Percentiles rank a stretch among this genome's conserved stretches.
Evolutionary conservation across 2,329 filamentous ascomycete genomes (phyloP).

Genomic region (Knufia petricola): DNA sequence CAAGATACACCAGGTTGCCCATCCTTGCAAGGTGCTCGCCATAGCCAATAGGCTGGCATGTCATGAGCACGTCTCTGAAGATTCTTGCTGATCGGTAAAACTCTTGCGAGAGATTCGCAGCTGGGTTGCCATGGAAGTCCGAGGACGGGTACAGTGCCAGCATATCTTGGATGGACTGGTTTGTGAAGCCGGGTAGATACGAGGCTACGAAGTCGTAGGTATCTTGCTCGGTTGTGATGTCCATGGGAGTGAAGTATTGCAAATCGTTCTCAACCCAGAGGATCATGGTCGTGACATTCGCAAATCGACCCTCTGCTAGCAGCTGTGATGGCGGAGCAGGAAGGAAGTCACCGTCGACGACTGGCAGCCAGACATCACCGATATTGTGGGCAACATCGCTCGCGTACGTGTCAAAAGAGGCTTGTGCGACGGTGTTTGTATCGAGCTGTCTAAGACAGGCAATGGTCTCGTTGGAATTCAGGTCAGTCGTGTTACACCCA

Average conservation of each 20-base stretch:
- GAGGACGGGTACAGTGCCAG: conserved; percentile 1
- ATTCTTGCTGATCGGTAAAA: conserved; percentile 43
- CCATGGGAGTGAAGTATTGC: background rate
- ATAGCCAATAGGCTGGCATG: conserved; percentile 39
- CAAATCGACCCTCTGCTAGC: conserved; percentile 33
- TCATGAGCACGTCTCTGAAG: conserved; percentile 45
- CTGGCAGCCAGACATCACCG: conserved; percentile 26
- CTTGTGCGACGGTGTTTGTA: conserved; percentile 35
- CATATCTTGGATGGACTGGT: background rate
- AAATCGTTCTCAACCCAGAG: background rate
- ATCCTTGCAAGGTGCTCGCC: conserved; percentile 31
- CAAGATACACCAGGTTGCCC: conserved; percentile 39
- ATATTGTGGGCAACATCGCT: conserved; percentile 22
- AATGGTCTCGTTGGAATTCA: conserved; percentile 38
- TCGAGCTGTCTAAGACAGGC: conserved; percentile 38
- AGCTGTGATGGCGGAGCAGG: conserved; percentile 35
- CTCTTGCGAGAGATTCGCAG: conserved; percentile 33
- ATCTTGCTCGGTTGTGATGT: background rate
- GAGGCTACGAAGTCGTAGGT: background rate
- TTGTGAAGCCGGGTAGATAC: background rate
- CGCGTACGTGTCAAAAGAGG: conserved; percentile 35
- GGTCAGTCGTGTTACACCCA: conserved; percentile 34
- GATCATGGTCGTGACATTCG: conserved; percentile 27
- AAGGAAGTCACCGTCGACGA: conserved; percentile 43
- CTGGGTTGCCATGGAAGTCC: conserved; percentile 33